phyloP scores from a whole-genome alignment of 768 basidiomycete species.

The Collybiopsis luxurians region DNA sequence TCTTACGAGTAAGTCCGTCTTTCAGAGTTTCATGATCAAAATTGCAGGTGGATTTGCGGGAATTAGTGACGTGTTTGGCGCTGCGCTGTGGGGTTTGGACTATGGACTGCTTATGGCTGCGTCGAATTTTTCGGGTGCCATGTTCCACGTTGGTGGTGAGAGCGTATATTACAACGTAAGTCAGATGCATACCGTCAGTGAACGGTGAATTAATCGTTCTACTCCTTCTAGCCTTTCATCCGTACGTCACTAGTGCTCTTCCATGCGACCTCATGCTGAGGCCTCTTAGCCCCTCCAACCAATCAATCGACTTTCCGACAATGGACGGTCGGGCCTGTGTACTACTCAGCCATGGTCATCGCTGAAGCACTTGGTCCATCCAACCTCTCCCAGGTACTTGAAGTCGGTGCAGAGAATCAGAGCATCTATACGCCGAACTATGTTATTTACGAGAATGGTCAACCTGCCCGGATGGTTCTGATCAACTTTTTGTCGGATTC shows the following conservation, averaged over 20 bases:
- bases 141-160: constrained; percentile 20
- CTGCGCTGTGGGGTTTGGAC: constrained; percentile 42
- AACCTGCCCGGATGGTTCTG: constrained; percentile 57
- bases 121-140: constrained; percentile 29
- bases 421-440: constrained; percentile 63
- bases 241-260: constrained; percentile 29
- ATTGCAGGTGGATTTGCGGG: constrained; percentile 40
- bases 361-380: constrained; percentile 67
- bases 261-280: constrained; percentile 23
- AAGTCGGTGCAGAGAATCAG: constrained; percentile 51
- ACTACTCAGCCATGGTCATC: constrained; percentile 69
- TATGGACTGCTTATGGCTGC: constrained; percentile 37
- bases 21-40: too few species aligned
- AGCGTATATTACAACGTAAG: constrained; percentile 14
- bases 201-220: too few species aligned
- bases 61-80: constrained; percentile 40
- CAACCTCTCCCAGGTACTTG: constrained; percentile 61
- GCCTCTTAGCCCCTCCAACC: constrained; percentile 46
- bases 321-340: constrained; percentile 77
- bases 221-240: constrained; percentile 31
- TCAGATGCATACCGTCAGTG: too few species aligned
- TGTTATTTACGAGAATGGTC: constrained; percentile 70
- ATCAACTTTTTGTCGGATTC: constrained; percentile 72
- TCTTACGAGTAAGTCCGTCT: too few species aligned
- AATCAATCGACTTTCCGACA: constrained; percentile 58